Conservation (phyloP, 2,329 filamentous ascomycete genomes). For the Chaetomium globosum region DNA sequence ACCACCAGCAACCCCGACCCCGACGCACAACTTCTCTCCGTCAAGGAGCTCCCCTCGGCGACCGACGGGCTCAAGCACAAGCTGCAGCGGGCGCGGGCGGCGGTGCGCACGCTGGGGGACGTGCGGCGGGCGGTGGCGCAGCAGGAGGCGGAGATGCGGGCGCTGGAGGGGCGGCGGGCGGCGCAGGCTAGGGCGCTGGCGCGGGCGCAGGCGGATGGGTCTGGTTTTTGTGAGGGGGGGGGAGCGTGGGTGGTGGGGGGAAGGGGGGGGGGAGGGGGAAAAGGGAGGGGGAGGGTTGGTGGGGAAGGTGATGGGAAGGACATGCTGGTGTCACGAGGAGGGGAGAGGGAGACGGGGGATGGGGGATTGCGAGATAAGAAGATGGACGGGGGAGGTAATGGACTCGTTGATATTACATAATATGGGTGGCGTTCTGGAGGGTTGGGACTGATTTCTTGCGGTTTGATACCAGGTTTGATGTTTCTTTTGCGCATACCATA, state of each 20-base stretch:
- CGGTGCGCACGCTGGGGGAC: slow-evolving; percentile 68
- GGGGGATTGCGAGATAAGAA: background rate
- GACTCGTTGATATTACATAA: background rate
- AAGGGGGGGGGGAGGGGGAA: slow-evolving; percentile 26
- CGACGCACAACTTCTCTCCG: slow-evolving; percentile 40
- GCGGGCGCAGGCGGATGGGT: slow-evolving; percentile 55
- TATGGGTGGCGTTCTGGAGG: background rate
- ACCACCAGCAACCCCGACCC: background rate
- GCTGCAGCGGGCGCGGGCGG: slow-evolving; percentile 73
- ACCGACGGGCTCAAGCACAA: slow-evolving; percentile 80
- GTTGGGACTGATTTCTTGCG: background rate
- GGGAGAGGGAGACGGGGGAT: background rate
- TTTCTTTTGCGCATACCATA: background rate
- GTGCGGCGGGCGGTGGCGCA: slow-evolving; percentile 67
- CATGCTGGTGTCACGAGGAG: background rate
- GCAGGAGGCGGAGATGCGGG: slow-evolving; percentile 70
- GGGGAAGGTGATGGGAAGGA: slow-evolving; percentile 35
- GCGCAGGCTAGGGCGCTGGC: slow-evolving; percentile 63
- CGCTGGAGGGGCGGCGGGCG: slow-evolving; percentile 65
- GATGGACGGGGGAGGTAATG: background rate
- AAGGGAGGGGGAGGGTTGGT: slow-evolving; percentile 38
- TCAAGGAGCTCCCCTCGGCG: slow-evolving; percentile 78
- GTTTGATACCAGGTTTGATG: slow-evolving; percentile 4
- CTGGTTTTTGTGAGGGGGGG: slow-evolving; percentile 44
- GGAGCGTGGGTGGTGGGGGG: slow-evolving; percentile 35